Conservation (phyloP, 2,329 filamentous ascomycete genomes). For the Graphium sp. region DNA sequence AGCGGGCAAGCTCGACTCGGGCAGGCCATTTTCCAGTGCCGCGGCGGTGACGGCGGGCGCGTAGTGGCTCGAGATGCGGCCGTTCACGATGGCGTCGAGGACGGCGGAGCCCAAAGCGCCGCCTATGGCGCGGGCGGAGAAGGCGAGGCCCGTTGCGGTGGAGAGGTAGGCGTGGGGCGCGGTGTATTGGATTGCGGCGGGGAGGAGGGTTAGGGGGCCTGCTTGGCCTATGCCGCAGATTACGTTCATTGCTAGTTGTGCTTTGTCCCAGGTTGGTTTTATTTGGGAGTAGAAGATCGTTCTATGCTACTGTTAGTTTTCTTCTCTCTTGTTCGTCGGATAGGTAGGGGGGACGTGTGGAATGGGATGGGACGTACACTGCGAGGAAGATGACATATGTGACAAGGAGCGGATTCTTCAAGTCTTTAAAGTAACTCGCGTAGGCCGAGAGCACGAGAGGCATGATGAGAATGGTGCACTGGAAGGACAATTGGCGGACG, state of each 20-base stretch:
- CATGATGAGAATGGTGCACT: constrained; percentile 22
- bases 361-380: constrained; percentile 16
- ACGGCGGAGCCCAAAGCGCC: constrained; percentile 35
- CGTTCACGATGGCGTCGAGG: constrained; percentile 31
- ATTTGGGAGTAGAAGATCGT: constrained; percentile 27
- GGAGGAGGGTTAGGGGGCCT: constrained; percentile 29
- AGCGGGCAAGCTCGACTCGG: constrained; percentile 12
- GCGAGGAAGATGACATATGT: constrained; percentile 28
- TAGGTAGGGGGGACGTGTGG: background rate
- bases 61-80: constrained; percentile 22
- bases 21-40: constrained; percentile 16
- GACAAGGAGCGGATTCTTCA: constrained; percentile 25
- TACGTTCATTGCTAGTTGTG: constrained; percentile 29
- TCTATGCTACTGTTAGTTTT: constrained; percentile 10
- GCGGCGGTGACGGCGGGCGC: constrained; percentile 14
- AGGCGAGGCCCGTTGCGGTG: constrained; percentile 33
- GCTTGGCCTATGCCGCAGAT: constrained; percentile 29
- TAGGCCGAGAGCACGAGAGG: constrained; percentile 16
- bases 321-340: too few species aligned
- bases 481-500: constrained; percentile 25
- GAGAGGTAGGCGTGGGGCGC: constrained; percentile 33
- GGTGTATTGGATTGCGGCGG: constrained; percentile 32
- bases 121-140: constrained; percentile 33
- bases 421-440: constrained; percentile 28
- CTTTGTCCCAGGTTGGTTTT: constrained; percentile 21